These are phyloP conservation scores for Rhizopus stolonifer DNA, from an alignment of 371 early-diverging fungal species.

Conservation along the genomic window DNA sequence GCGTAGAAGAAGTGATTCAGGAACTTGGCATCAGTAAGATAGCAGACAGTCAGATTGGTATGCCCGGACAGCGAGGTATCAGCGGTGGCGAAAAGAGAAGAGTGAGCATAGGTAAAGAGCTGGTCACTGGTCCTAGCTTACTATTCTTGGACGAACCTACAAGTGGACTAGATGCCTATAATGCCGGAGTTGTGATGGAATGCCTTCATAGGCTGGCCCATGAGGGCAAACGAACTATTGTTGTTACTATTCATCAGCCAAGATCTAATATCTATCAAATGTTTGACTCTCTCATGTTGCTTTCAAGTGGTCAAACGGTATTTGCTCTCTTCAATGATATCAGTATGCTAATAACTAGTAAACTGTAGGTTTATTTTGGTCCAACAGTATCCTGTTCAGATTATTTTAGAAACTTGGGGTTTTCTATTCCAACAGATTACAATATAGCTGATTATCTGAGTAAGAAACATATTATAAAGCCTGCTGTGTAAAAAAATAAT, in stretches of 20 bases:
- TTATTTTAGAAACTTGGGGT: slow-evolving; percentile 60
- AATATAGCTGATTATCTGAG: slow-evolving; percentile 81
- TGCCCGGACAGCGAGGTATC: slow-evolving; percentile 72
- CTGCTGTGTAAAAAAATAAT: neutral
- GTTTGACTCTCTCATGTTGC: slow-evolving; percentile 78
- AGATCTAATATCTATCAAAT: slow-evolving; percentile 76
- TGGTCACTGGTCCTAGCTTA: slow-evolving; percentile 81
- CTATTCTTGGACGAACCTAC: slow-evolving; percentile 91
- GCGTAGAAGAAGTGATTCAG: slow-evolving; percentile 66
- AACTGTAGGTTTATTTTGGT: slow-evolving; percentile 59
- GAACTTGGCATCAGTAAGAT: slow-evolving; percentile 69
- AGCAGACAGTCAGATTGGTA: slow-evolving; percentile 68
- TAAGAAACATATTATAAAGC: slow-evolving; percentile 21
- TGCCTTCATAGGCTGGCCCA: slow-evolving; percentile 67
- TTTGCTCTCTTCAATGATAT: no score
- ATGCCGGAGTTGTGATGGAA: slow-evolving; percentile 78
- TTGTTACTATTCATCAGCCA: slow-evolving; percentile 87
- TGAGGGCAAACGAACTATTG: slow-evolving; percentile 65
- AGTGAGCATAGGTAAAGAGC: slow-evolving; percentile 89
- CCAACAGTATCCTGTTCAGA: slow-evolving; percentile 35
- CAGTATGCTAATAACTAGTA: neutral
- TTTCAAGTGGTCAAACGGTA: slow-evolving; percentile 69
- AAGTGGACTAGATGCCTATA: slow-evolving; percentile 87
- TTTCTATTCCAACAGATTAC: slow-evolving; percentile 72
- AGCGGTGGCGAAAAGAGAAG: slow-evolving; percentile 95